Evolutionary conservation across 495 filamentous ascomycete genomes (phyloP).

Genomic region (Hyaloscypha hepaticicola): DNA sequence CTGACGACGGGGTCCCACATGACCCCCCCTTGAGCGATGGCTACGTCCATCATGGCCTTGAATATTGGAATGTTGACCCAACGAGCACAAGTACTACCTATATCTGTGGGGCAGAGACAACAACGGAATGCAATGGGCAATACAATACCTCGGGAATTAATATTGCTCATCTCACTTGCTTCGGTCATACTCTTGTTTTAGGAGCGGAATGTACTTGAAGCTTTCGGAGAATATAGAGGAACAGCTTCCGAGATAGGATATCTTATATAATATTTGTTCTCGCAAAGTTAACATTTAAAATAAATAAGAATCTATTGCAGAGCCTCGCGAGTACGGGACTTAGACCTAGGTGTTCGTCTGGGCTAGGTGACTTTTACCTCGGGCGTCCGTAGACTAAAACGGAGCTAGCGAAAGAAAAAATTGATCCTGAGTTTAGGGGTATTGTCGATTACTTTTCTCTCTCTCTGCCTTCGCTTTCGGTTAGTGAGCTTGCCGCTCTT

Average conservation of each 20-base stretch:
- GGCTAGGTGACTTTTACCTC: too few species aligned
- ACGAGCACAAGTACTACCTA: constrained; percentile 24
- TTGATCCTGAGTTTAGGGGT: not conserved
- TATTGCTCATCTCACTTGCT: constrained; percentile 11
- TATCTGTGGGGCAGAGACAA: constrained; percentile 21
- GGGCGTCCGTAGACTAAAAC: not conserved
- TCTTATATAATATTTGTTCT: not conserved
- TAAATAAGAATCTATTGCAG: too few species aligned
- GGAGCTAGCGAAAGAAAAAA: not conserved
- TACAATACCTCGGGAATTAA: constrained; percentile 9
- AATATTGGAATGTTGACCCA: constrained; percentile 55
- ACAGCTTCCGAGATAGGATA: not conserved
- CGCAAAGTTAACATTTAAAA: not conserved
- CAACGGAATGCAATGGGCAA: constrained; percentile 7
- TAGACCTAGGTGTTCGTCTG: too few species aligned
- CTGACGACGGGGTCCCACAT: constrained; percentile 63
- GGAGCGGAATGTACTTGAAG: constrained; percentile 11
- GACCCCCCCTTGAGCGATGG: constrained; percentile 56
- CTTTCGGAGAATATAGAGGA: not conserved
- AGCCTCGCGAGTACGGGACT: too few species aligned
- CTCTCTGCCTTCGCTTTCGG: not conserved
- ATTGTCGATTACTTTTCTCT: not conserved
- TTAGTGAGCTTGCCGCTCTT: not conserved
- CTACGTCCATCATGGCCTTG: constrained; percentile 63
- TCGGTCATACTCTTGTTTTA: constrained; percentile 1